Base-by-base conservation (phyloP, 352 stramenopile species). In the Globisporangium perplexum region DNA sequence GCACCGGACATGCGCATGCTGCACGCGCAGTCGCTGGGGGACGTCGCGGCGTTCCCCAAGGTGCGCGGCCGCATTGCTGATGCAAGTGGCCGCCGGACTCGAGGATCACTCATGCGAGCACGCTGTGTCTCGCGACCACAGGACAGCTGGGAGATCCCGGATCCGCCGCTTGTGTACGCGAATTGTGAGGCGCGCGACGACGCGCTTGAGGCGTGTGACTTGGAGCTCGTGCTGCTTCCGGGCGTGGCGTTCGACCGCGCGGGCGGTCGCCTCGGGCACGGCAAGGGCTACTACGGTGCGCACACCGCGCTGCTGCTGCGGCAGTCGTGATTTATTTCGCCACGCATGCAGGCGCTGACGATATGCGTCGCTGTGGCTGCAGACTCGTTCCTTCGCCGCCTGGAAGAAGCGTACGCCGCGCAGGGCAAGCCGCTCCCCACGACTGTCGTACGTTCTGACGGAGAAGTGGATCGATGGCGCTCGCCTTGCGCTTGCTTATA, bases 101-200 rank as follows among this genome's bases (percentile, higher is more conserved):
- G 33, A 39, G 14, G 26, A 30, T 2, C 2, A 6, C 14, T 39
- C 12, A 39, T 18, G 33, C 12, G 30, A 3, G 10, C 30, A 10
- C 30, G 8, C n/a, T 31, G 28, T 8, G 28, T 31, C 28, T 31
- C 30, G 14, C 15, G 3, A 18, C 14, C 33, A 39, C 33, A 94
- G 76, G 85, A 91, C 68, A 94, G 93, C 52, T 96, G 85, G 87
- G 67, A 83, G 47, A 96, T 96, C 42, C 83, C 83, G 18, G 82
- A 96, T 47, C 86, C 84, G 14, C 65, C 78, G 31, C 41, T 88
- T 28, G 47, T 56, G 8, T 54, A 45, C 11, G 42, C 60, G 0
- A 50, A 55, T 17, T 76, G 72, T 0, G 18, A 26, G 1, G 22
- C 42, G 23, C 73, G 80, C 30, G 62, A 71, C 24, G 68, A 90